These are phyloP conservation scores for Hyphopichia wangnamkhiaoensis DNA, from an alignment of 1,139 yeast genomes.

Conservation along the genomic window DNA sequence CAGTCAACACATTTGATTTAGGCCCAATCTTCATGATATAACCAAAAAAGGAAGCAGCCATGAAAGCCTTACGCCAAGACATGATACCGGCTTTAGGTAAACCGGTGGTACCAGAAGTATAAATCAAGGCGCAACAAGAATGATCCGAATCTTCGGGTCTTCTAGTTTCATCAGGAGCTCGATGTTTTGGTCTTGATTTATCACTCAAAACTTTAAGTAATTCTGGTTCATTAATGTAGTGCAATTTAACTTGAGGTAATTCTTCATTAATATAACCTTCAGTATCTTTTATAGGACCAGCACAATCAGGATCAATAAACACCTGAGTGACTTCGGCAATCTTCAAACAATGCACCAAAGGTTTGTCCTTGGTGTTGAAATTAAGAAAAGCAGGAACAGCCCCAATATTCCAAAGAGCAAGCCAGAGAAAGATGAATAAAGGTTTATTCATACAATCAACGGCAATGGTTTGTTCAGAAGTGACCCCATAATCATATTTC, in stretches of 20 bases:
- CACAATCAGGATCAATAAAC: conserved; percentile 74
- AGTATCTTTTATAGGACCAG: conserved; percentile 54
- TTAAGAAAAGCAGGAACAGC: conserved; percentile 87
- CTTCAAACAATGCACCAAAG: conserved; percentile 78
- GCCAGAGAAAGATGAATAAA: conserved; percentile 75
- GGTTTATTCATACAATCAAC: conserved; percentile 84
- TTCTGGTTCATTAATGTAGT: conserved; percentile 57
- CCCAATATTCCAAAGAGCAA: conserved; percentile 88
- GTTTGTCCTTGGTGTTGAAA: conserved; percentile 72
- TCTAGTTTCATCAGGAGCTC: conserved; percentile 59
- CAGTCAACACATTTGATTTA: conserved; percentile 69
- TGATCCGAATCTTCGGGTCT: conserved; percentile 57
- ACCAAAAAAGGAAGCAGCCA: conserved; percentile 74
- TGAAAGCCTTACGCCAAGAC: conserved; percentile 82
- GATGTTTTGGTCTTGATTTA: conserved; percentile 48
- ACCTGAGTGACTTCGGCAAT: conserved; percentile 66
- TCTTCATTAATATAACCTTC: conserved; percentile 46
- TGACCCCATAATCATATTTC: conserved; percentile 61
- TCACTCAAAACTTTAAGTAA: conserved; percentile 45
- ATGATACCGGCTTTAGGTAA: conserved; percentile 92
- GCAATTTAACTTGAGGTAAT: conserved; percentile 44
- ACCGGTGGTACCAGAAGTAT: conserved; percentile 95
- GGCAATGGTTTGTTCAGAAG: conserved; percentile 71
- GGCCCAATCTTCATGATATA: conserved; percentile 62
- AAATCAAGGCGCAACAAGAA: conserved; percentile 72